Base-by-base conservation (phyloP, 306 rosid genomes). In the Cucurbita moschata region DNA sequence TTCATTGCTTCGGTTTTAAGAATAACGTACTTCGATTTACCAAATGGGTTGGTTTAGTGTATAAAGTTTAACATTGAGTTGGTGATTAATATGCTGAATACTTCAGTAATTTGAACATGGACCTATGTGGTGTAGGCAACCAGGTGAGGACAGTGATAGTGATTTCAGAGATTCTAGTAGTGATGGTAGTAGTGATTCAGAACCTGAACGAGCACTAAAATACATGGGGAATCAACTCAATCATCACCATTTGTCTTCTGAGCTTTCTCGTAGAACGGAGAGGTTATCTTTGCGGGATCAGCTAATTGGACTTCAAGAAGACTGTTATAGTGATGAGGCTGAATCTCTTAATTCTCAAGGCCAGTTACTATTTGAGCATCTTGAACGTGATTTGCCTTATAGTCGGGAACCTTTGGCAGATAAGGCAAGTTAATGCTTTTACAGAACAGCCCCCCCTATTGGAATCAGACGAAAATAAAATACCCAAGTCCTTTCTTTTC, bases 321-420 rank as follows among this genome's bases (percentile, higher is more conserved):
- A 87, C 37, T 86, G 85, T 81, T 90, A 96, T 52, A 87, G 96
- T 81, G 98, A 90, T 50, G 96, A 92, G 70, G 96, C 93, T 2
- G 98, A 92, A 78, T 74, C 83, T 74, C 71, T 58, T 40, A 87
- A 83, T 83, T 78, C 96, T 58, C 87, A 73, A 83, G 89, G 87
- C 76, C 52, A 81, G 86, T 85, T 88, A 75, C 83, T 86, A 39
- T 92, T 87, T 75, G 92, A 90, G 88, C 87, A 88, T 86, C 82
- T 90, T 77, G 98, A 92, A 73, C 81, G 77, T 55, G 92, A 86
- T 73, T 82, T 88, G 67, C 98, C 98, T 65, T 87, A 79, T 47
- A 79, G 91, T 42, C 96, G 98, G 8, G 98, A 87, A 78, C 96
- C 98, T 80, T 87, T 92, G 81, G 92, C 88, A 71, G 96, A 92